Evolutionary conservation across 306 rosid genomes (phyloP), one percentile per base, ranked within the genome.

Genomic region (Argentina anserina): DNA sequence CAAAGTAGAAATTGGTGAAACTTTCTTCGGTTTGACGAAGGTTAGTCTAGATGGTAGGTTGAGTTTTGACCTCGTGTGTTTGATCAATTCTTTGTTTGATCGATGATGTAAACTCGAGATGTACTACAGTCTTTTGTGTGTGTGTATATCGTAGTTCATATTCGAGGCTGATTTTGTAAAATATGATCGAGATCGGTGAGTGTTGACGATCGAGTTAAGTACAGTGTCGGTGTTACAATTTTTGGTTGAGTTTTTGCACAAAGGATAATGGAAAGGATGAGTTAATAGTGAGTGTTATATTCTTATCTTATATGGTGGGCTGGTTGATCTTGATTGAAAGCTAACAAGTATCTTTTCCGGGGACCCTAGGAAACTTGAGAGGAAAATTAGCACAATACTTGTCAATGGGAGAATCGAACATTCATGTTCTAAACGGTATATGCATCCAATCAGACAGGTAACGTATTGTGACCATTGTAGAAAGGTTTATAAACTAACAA

Each of bases 401-500:
- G 20, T 7, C 41, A 28, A 64, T 33, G 63, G 36, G 72, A 79
- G 56, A 67, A 62, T 42, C 3, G 36, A 15, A 59, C 23, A 23
- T 34, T 40, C 75, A 71, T 41, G 67, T 5, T n/a, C 61, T n/a
- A 47, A 36, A n/a, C 5, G 52, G 39, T 56, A 26, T 59, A 25
- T 55, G 9, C 11, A 37, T 21, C 36, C 9, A 25, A 58, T 58
- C 3, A 31, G 37, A 47, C 17, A 9, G 28, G 39, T 63, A 59
- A 62, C 76, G 76, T 69, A n/a, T 18, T 56, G 46, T 59, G 63
- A 78, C 78, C 41, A 45, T 6, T 18, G 43, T 21, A 42, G 34
- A 79, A 67, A 73, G 60, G 31, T 28, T 43, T 29, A 25, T 15
- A 42, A 9, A 13, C 20, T n/a, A 67, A 75, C 53, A 31, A 43